These are phyloP conservation scores for Yarrowia sp. DNA, from an alignment of 805 yeast species.

Conservation along the genomic window DNA sequence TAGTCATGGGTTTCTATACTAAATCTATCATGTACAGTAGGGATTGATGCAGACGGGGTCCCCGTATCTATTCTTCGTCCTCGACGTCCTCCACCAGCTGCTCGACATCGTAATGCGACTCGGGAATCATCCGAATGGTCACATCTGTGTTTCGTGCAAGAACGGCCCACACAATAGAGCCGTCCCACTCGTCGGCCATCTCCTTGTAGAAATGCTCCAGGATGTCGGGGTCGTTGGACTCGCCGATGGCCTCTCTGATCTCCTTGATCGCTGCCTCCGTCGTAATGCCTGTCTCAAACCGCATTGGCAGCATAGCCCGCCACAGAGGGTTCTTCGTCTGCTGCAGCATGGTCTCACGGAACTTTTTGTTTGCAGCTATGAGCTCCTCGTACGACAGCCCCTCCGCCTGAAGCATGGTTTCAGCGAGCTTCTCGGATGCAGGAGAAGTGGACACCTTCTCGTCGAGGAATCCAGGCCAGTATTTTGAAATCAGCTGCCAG, in stretches of 20 bases:
- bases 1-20: too few species aligned
- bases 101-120: neutral
- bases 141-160: neutral
- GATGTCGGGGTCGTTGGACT: neutral
- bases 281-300: too few species aligned
- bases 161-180: constrained; percentile 3
- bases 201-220: neutral
- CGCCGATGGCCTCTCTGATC: too few species aligned
- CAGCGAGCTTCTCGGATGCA: neutral
- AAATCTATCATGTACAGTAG: neutral
- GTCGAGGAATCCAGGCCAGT: neutral
- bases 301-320: neutral
- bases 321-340: constrained; percentile 1
- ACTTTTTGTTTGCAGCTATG: neutral
- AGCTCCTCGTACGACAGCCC: neutral
- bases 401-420: neutral
- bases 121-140: constrained; percentile 17
- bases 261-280: too few species aligned
- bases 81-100: neutral
- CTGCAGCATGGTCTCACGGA: neutral
- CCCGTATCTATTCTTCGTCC: neutral
- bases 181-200: constrained; percentile 11
- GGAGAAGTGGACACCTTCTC: neutral
- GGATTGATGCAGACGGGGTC: neutral
- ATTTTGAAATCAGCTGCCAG: too few species aligned